These are phyloP conservation scores for Globisporangium ultimum DNA, from an alignment of 352 stramenopile species.

Conservation along the genomic window DNA sequence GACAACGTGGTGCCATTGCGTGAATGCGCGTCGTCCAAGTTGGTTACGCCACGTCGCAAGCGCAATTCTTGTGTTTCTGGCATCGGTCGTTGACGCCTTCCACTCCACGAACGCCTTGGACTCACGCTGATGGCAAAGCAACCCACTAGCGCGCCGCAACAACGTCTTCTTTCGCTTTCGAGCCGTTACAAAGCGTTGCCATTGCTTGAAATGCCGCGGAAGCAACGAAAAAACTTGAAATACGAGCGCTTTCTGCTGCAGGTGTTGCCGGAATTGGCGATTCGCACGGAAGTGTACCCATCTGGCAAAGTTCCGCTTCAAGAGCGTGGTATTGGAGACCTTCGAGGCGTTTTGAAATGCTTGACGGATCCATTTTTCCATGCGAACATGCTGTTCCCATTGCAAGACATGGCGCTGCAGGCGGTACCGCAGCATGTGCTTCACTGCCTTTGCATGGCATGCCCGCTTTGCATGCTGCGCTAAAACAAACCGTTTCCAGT, in stretches of 20 bases:
- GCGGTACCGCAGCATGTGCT: slow-evolving; percentile 13
- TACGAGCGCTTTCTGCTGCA: slow-evolving; percentile 33
- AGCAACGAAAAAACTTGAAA: slow-evolving; percentile 43
- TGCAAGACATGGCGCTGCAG: slow-evolving; percentile 13
- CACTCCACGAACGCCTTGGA: slow-evolving; percentile 31
- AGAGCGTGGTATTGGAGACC: slow-evolving; percentile 10
- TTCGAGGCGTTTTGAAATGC: slow-evolving; percentile 16
- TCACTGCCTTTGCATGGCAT: neutral
- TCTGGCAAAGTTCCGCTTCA: slow-evolving; percentile 17
- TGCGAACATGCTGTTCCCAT: slow-evolving; percentile 20
- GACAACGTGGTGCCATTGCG: slow-evolving; percentile 14
- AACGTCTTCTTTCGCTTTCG: slow-evolving; percentile 16
- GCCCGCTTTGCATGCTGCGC: neutral
- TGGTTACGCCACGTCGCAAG: slow-evolving; percentile 23
- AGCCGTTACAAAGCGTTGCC: slow-evolving; percentile 19
- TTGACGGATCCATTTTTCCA: slow-evolving; percentile 19
- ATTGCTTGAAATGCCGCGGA: slow-evolving; percentile 26
- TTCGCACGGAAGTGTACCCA: slow-evolving; percentile 28
- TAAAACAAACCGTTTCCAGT: slow-evolving; percentile 8
- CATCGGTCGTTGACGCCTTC: slow-evolving; percentile 8
- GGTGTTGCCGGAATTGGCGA: slow-evolving; percentile 8
- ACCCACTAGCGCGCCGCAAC: slow-evolving; percentile 20
- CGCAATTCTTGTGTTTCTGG: slow-evolving; percentile 15
- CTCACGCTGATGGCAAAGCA: slow-evolving; percentile 35
- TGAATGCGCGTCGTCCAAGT: slow-evolving; percentile 12